Evolutionary conservation across 1,284 basidiomycete genomes (phyloP), one percentile per base, ranked within the genome.

Genomic region (Apiotrichum laibachii): DNA sequence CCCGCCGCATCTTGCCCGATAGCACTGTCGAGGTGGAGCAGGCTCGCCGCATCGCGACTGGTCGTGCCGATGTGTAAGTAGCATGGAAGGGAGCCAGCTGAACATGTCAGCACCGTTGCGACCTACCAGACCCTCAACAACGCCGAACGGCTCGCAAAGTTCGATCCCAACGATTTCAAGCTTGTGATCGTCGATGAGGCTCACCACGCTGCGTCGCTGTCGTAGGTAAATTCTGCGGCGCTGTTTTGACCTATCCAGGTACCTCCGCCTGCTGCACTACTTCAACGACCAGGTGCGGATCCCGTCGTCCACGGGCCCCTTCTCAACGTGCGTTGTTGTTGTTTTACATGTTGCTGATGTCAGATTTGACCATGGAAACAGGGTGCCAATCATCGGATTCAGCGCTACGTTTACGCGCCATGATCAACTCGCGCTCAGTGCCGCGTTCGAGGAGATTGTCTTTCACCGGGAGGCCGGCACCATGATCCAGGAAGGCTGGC

Each of bases 401-500:
- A 93, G 91, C 42, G 94, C 95, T 1, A 99, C 95, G 0, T 96
- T 97, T 78, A 88, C 86, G 64, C 83, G 95, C 22, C 90, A 95
- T 70, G 94, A 99, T 71, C 90, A 92, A 11, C 81, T 95, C 3
- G 90, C 92, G 0, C 83, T 99, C 9, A 87, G 90, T 3, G 88
- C 88, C 1, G 88, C 95, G 0, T 98, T 95, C 67, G 85, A 97
- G 71, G 82, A 84, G 53, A 95, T 98, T 59, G 95, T 97, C 0
- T 99, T 92, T 71, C 95, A 99, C 73, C 85, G 86, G n/a, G 90
- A 93, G 66, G 92, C 96, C 68, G 76, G 91, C 22, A 85, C 90
- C 53, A 96, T 98, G 93, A 90, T 99, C 61, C 86, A 88, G 62
- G 92, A 92, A 53, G 84, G 90, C 73, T 97, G 93, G 91, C 83